Evolutionary conservation across 1,139 yeast species (phyloP), one percentile per base, ranked within the genome.

Genomic region (Diutina sp.): DNA sequence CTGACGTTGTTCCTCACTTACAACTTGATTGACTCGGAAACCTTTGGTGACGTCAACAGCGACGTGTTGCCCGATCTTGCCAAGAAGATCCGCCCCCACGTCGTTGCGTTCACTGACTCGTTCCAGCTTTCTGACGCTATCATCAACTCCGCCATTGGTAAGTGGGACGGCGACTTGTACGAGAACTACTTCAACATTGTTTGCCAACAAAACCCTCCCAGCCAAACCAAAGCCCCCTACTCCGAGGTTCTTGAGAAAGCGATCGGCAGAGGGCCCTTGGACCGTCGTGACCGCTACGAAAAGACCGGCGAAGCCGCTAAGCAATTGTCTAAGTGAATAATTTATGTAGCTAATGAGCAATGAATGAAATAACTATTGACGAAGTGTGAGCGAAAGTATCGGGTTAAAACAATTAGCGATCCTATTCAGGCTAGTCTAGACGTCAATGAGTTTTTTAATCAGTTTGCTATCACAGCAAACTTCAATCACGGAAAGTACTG

Each of bases 81-180:
- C 63, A 60, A 61, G 56, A 72, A 72, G 58, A 64, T 85, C 57
- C 81, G 97, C 69, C 83, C 84, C 54, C 85, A 87, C 65, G 87
- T 85, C 58, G 82, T 90, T 67, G 88, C 90, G 21, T 77, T 87
- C 64, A 87, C 96, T n/a, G 98, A 91, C 71, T 80, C 96, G 6
- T 91, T 91, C 79, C 85, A 86, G 72, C 79, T 87, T 66, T 82
- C 91, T 46, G 97, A 91, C 71, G 87, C 81, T 73, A 80, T 87
- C 72, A 79, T 91, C 68, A 89, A 90, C 72, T 82, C 97, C 1
- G 85, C 96, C 38, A 79, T 91, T 61, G 98, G 97, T 60, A 79
- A 77, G 64, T 87, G 80, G 70, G 84, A 89, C 65, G 98, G 98
- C 62, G 86, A 90, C 68, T 84, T 89, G 58, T 91, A 90, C 74